Percentiles rank a stretch among this genome's conserved stretches.
These are phyloP conservation scores for Pleodorina starrii DNA, from an alignment of 139 green algal genomes.

Conservation along the genomic window DNA sequence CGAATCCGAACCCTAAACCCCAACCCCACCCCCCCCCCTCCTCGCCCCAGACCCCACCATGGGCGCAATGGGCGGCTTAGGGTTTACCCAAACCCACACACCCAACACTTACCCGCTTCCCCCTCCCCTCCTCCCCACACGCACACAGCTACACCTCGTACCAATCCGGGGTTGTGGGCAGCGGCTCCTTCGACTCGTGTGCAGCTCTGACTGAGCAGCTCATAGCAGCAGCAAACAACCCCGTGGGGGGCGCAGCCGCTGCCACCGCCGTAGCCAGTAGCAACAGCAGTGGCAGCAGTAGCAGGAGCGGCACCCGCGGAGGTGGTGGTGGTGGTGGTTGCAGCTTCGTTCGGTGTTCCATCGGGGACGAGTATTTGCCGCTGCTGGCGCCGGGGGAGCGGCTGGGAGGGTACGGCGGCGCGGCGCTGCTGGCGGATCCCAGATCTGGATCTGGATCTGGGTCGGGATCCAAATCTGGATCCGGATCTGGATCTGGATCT, in stretches of 20 bases:
- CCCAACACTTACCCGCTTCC: too few relatives aligned
- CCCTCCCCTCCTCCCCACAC: too few relatives aligned
- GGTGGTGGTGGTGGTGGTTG: neutral
- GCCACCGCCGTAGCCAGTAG: neutral
- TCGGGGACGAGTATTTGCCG: slow-evolving; percentile 47
- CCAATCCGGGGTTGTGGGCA: slow-evolving; percentile 26
- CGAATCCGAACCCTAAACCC: too few relatives aligned
- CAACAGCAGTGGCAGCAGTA: neutral
- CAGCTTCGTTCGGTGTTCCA: slow-evolving; percentile 30
- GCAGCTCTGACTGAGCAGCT: neutral
- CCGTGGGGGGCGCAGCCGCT: too few relatives aligned
- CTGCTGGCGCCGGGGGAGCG: neutral
- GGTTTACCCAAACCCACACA: too few relatives aligned
- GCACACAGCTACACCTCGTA: slow-evolving; percentile 3
- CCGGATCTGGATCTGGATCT: slow-evolving; percentile 16
- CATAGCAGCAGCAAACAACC: neutral
- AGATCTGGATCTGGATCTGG: neutral
- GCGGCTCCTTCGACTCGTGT: slow-evolving; percentile 36
- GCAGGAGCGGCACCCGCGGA: neutral
- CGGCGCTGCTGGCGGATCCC: neutral
- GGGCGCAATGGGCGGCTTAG: too few relatives aligned
- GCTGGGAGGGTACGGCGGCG: slow-evolving; percentile 8
- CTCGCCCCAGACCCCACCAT: too few relatives aligned
- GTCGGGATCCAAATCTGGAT: slow-evolving; percentile 1
- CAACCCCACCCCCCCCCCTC: too few relatives aligned